Conservation (phyloP, 139 green algal genomes). For the Chlamydomonas incerta region DNA sequence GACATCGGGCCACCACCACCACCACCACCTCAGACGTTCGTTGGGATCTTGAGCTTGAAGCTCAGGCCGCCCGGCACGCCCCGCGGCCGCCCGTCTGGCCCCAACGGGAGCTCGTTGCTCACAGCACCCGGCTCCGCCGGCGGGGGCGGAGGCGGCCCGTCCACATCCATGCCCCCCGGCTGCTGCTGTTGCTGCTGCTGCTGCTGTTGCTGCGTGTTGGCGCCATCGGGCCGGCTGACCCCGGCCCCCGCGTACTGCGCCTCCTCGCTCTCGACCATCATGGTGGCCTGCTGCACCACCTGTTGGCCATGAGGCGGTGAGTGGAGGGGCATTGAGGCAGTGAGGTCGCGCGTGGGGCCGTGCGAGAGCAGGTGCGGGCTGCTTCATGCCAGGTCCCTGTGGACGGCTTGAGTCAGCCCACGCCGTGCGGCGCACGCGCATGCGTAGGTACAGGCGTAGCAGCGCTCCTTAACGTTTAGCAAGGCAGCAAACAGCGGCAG, state of each 20-base stretch:
- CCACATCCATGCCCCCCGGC: neutral
- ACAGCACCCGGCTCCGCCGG: neutral
- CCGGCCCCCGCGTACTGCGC: neutral
- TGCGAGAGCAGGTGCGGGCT: no score
- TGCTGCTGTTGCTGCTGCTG: neutral
- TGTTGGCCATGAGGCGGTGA: no score
- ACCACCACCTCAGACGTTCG: neutral
- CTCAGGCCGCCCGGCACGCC: neutral
- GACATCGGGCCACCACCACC: no score
- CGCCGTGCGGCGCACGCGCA: neutral
- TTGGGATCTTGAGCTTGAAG: constrained; percentile 34
- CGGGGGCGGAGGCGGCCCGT: neutral
- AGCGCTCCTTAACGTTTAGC: neutral
- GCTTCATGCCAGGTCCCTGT: no score
- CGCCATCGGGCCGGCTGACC: neutral
- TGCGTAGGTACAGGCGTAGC: neutral
- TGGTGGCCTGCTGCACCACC: constrained; percentile 16
- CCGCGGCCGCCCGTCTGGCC: neutral
- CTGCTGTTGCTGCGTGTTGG: neutral
- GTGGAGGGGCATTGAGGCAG: no score
- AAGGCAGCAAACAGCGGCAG: no score
- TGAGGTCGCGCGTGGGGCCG: no score
- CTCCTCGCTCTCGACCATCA: constrained; percentile 36
- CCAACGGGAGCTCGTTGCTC: neutral
- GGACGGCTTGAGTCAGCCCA: no score